phyloP scores from a whole-genome alignment of 2,329 filamentous ascomycete genomes.

The Aspergillus unguis region DNA sequence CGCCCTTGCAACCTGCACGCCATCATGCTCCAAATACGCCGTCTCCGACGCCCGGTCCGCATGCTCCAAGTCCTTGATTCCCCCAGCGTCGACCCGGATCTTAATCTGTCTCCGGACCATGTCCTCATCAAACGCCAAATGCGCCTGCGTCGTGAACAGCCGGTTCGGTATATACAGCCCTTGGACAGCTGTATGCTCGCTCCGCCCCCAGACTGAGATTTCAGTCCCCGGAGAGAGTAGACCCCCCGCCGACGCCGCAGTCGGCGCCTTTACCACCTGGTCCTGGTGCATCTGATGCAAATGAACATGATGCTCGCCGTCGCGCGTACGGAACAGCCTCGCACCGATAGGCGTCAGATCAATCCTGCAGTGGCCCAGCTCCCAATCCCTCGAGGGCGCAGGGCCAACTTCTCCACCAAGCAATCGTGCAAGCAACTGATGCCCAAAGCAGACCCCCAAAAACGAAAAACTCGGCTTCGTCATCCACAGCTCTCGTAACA shows the following conservation, averaged over 20 bases:
- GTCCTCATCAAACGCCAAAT: slow-evolving; percentile 45
- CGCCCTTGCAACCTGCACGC: slow-evolving; percentile 32
- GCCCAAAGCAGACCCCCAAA: slow-evolving; percentile 49
- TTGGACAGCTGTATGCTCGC: slow-evolving; percentile 45
- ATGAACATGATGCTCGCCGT: slow-evolving; percentile 33
- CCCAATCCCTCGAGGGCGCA: slow-evolving; percentile 44
- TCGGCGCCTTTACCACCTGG: slow-evolving; percentile 38
- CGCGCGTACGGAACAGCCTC: slow-evolving; percentile 38
- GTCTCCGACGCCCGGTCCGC: slow-evolving; percentile 38
- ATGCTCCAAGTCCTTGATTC: slow-evolving; percentile 26
- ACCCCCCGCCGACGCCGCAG: slow-evolving; percentile 16
- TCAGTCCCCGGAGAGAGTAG: slow-evolving; percentile 41
- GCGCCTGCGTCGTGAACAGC: slow-evolving; percentile 48
- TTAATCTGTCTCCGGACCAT: slow-evolving; percentile 48
- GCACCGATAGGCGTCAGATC: slow-evolving; percentile 40
- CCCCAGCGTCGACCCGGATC: slow-evolving; percentile 43
- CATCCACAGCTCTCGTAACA: slow-evolving; percentile 52
- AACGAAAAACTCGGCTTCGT: slow-evolving; percentile 51
- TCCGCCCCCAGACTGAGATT: slow-evolving; percentile 50
- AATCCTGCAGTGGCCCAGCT: slow-evolving; percentile 45
- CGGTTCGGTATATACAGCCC: slow-evolving; percentile 44
- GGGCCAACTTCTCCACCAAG: slow-evolving; percentile 41
- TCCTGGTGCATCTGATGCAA: slow-evolving; percentile 47
- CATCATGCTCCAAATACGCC: slow-evolving; percentile 41
- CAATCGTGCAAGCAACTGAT: slow-evolving; percentile 46